These are phyloP conservation scores for Tulasnella sp. DNA, from an alignment of 768 basidiomycete species.

Conservation along the genomic window DNA sequence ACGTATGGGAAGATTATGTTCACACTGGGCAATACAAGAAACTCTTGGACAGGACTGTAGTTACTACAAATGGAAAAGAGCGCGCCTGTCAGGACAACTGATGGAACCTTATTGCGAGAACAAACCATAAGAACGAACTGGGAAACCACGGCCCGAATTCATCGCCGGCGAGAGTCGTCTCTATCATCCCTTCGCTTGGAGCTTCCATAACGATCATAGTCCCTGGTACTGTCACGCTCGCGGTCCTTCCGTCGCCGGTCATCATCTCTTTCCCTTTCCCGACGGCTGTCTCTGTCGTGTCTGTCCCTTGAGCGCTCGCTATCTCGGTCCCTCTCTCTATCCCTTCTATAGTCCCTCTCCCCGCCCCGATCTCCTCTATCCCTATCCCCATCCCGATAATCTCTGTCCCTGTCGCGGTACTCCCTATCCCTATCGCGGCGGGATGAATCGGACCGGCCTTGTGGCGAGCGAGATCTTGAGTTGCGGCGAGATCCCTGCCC, in stretches of 20 bases:
- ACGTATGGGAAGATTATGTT: conserved; percentile 7
- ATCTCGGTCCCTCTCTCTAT: conserved; percentile 36
- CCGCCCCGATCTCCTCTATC: conserved; percentile 33
- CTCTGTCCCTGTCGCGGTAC: conserved; percentile 30
- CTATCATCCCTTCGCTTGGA: neutral
- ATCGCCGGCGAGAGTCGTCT: neutral
- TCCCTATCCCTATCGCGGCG: conserved; percentile 31
- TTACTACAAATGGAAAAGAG: conserved; percentile 15
- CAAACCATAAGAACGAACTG: neutral
- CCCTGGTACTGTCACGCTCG: neutral
- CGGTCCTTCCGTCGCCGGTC: neutral
- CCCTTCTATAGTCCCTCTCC: conserved; percentile 36
- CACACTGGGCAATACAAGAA: neutral
- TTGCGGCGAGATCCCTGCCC: conserved; percentile 39
- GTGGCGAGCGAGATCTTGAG: conserved; percentile 41
- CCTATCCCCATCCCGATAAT: conserved; percentile 33
- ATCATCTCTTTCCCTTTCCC: conserved; percentile 5
- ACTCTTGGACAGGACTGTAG: neutral
- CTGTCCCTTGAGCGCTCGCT: conserved; percentile 34
- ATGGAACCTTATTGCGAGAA: neutral
- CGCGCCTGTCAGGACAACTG: conserved; percentile 2
- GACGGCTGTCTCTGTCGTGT: neutral
- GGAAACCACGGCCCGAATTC: neutral
- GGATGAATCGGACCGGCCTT: conserved; percentile 39
- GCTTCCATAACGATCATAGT: neutral